Conservation (phyloP, 129 eudicot species). For the sunflower (Helianthus annuus) region HanXRQr2.0-SUNRISE NC_035449.2:22533737-22534236, state of each 20-base stretch:
- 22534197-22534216: slow-evolving; percentile 41
- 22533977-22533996: slow-evolving; percentile 39
- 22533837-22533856: slow-evolving; percentile 36
- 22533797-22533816: slow-evolving; percentile 27
- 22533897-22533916: slow-evolving; percentile 49
- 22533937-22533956: slow-evolving; percentile 39
- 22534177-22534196: slow-evolving; percentile 52
- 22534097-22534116: slow-evolving; percentile 54
- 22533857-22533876: slow-evolving; percentile 49
- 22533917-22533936: slow-evolving; percentile 45
- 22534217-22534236: slow-evolving; percentile 37
- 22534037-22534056: slow-evolving; percentile 37
- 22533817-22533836: slow-evolving; percentile 23
- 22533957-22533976: slow-evolving; percentile 59
- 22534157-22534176: slow-evolving; percentile 54
- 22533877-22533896: slow-evolving; percentile 37
- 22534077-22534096: slow-evolving; percentile 62
- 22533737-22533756: slow-evolving; percentile 28
- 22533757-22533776: slow-evolving; percentile 33
- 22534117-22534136: slow-evolving; percentile 49
- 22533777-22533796: slow-evolving; percentile 41
- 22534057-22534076: slow-evolving; percentile 62
- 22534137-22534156: slow-evolving; percentile 35
- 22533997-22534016: slow-evolving; percentile 45
- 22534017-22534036: slow-evolving; percentile 56